Evolutionary conservation across 495 filamentous ascomycete species (phyloP).

Genomic region (Cudoniella acicularis): DNA sequence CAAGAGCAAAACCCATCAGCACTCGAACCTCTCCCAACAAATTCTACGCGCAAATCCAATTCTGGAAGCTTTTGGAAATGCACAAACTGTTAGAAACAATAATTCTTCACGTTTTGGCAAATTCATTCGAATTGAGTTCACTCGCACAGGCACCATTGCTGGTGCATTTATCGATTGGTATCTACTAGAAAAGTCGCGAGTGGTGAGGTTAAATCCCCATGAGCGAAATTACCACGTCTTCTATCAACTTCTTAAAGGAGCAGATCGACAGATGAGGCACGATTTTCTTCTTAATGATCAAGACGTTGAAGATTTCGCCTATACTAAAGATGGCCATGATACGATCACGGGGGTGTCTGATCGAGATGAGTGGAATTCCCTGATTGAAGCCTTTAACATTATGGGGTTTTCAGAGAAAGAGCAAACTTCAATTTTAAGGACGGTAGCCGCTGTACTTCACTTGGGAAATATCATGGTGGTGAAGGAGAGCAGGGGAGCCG

Average conservation of each 20-base stretch:
- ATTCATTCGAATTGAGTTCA: slow-evolving; percentile 98
- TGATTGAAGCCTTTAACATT: slow-evolving; percentile 89
- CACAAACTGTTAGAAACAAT: slow-evolving; percentile 96
- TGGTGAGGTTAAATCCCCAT: slow-evolving; percentile 78
- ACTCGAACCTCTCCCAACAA: slow-evolving; percentile 91
- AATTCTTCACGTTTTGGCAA: slow-evolving; percentile 99
- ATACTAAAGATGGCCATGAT: slow-evolving; percentile 87
- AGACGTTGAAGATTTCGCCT: slow-evolving; percentile 81
- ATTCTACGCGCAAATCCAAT: slow-evolving; percentile 97
- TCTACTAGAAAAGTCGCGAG: slow-evolving; percentile 91
- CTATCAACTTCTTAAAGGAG: slow-evolving; percentile 89
- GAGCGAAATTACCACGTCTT: slow-evolving; percentile 98
- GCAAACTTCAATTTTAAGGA: slow-evolving; percentile 76
- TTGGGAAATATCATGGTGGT: slow-evolving; percentile 86
- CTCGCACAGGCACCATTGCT: slow-evolving; percentile 82
- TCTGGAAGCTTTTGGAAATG: slow-evolving; percentile 96
- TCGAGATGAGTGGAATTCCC: slow-evolving; percentile 78
- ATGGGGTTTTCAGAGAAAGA: slow-evolving; percentile 93
- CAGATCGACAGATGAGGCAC: slow-evolving; percentile 65
- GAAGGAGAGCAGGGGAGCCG: slow-evolving; percentile 83
- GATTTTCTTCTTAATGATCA: slow-evolving; percentile 70
- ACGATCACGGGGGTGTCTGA: slow-evolving; percentile 90
- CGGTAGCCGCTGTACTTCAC: slow-evolving; percentile 87
- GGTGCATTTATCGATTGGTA: slow-evolving; percentile 99
- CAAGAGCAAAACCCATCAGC: slow-evolving; percentile 59